These are phyloP conservation scores for Candida piceae DNA, from an alignment of 805 yeast genomes.

Conservation along the genomic window DNA sequence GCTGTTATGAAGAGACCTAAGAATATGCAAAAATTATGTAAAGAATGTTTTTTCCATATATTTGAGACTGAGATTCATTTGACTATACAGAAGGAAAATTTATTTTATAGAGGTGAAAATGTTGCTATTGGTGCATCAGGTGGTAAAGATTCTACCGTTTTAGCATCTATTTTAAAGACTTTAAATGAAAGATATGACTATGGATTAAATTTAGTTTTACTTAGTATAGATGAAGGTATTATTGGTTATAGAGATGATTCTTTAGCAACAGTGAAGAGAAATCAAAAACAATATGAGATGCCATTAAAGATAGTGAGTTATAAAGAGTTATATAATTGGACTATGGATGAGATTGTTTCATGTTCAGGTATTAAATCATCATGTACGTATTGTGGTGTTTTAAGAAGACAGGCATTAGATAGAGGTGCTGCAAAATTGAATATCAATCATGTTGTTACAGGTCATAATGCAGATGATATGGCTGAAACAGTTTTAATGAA, in stretches of 20 bases:
- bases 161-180: slow-evolving; percentile 82
- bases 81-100: slow-evolving; percentile 64
- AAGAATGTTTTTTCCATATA: slow-evolving; percentile 80
- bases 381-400: slow-evolving; percentile 97
- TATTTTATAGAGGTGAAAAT: slow-evolving; percentile 75
- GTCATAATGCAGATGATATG: slow-evolving; percentile 99
- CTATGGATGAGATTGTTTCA: slow-evolving; percentile 96
- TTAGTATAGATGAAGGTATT: slow-evolving; percentile 95
- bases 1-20: slow-evolving; percentile 92
- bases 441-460: slow-evolving; percentile 90
- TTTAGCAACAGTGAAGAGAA: slow-evolving; percentile 91
- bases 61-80: slow-evolving; percentile 95
- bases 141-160: slow-evolving; percentile 95
- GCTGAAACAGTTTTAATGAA: slow-evolving; percentile 98
- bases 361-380: slow-evolving; percentile 91
- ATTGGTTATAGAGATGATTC: slow-evolving; percentile 97
- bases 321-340: slow-evolving; percentile 89
- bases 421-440: slow-evolving; percentile 88
- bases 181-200: slow-evolving; percentile 84
- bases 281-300: slow-evolving; percentile 62
- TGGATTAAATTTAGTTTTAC: slow-evolving; percentile 75
- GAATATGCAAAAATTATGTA: slow-evolving; percentile 83
- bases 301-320: slow-evolving; percentile 57
- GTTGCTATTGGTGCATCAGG: slow-evolving; percentile 99
- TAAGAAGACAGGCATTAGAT: slow-evolving; percentile 93